Conservation (phyloP, 2,329 filamentous ascomycete species). For the Fulvia fulva region DNA sequence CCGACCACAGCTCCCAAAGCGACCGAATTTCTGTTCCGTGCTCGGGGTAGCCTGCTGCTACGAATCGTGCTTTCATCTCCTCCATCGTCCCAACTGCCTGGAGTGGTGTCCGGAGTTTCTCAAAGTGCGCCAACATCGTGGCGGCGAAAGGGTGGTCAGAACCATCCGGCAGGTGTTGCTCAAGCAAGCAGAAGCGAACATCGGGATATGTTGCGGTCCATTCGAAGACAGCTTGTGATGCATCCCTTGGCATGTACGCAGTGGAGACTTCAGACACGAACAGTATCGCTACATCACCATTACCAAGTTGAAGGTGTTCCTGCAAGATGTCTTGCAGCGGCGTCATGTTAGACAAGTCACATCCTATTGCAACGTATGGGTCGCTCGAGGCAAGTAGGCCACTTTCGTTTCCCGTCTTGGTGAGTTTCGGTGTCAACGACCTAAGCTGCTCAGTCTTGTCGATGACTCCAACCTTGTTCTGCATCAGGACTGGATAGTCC, state of each 20-base stretch:
- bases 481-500: conserved; percentile 77
- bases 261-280: conserved; percentile 88
- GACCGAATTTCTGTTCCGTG: conserved; percentile 55
- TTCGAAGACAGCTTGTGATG: conserved; percentile 68
- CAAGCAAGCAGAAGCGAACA: conserved; percentile 79
- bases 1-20: conserved; percentile 80
- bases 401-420: conserved; percentile 35
- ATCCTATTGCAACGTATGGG: conserved; percentile 74
- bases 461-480: conserved; percentile 67
- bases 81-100: conserved; percentile 62
- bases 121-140: conserved; percentile 81
- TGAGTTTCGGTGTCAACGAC: conserved; percentile 42
- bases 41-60: conserved; percentile 61
- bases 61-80: conserved; percentile 68
- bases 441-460: conserved; percentile 58
- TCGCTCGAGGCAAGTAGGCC: conserved; percentile 60
- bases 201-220: conserved; percentile 72
- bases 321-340: conserved; percentile 59
- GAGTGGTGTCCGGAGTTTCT: conserved; percentile 75
- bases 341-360: conserved; percentile 68
- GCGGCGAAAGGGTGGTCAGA: conserved; percentile 74
- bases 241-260: conserved; percentile 77
- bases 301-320: conserved; percentile 53
- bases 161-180: conserved; percentile 80
- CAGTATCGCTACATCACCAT: conserved; percentile 57